Evolutionary conservation across 2,329 filamentous ascomycete species (phyloP).

Genomic region (Pyrenophora graminea): DNA sequence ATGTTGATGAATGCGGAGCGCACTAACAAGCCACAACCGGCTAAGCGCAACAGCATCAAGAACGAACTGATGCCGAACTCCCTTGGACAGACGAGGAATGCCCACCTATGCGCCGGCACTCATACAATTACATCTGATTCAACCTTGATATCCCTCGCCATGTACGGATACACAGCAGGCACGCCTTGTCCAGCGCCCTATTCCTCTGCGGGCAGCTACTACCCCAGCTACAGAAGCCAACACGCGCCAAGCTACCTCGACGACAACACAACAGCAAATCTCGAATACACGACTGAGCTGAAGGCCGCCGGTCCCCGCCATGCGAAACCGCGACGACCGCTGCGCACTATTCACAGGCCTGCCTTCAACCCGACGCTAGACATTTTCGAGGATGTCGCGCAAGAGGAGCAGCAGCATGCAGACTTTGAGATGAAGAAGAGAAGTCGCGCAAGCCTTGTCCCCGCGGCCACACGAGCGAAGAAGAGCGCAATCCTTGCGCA

Average conservation of each 20-base stretch:
- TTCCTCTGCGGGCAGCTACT: conserved; percentile 31
- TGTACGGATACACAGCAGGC: conserved; percentile 43
- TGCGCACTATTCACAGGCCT: conserved; percentile 34
- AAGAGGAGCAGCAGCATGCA: conserved; percentile 37
- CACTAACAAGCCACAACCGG: conserved; percentile 17
- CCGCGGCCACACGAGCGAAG: conserved; percentile 26
- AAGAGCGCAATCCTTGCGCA: conserved; percentile 42
- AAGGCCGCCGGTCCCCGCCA: conserved; percentile 30
- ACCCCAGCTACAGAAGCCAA: conserved; percentile 31
- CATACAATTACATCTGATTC: conserved; percentile 9
- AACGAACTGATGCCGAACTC: conserved; percentile 10
- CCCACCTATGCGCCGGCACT: conserved; percentile 27
- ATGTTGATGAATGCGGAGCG: conserved; percentile 10
- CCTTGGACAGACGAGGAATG: conserved; percentile 12
- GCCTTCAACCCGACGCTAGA: conserved; percentile 41
- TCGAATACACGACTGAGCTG: conserved; percentile 47
- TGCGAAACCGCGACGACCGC: conserved; percentile 42
- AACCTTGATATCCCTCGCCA: conserved; percentile 17
- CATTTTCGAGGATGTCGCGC: conserved; percentile 47
- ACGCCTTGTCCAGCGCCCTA: conserved; percentile 44
- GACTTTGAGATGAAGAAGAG: conserved; percentile 30
- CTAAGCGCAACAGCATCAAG: conserved; percentile 17
- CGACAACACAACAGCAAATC: conserved; percentile 41
- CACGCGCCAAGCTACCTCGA: conserved; percentile 41
- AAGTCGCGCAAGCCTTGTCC: conserved; percentile 34